phyloP scores from a whole-genome alignment of 1,284 basidiomycete genomes.

The Sphaerobolus stellatus region DNA sequence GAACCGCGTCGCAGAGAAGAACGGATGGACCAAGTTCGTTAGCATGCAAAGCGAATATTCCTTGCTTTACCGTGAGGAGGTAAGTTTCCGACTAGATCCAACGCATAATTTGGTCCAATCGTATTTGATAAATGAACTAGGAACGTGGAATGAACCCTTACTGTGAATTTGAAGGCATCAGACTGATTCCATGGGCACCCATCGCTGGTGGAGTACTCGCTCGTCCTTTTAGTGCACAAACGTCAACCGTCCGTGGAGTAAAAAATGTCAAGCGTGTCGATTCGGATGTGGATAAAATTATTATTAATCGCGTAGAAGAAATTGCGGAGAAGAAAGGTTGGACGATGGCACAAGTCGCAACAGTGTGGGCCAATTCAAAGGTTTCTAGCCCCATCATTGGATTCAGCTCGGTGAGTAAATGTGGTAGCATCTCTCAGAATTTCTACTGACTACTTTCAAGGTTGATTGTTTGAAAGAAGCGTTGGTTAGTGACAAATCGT shows the following conservation, averaged over 20 bases:
- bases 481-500: too few species aligned
- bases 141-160: constrained; percentile 49
- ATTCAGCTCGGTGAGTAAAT: constrained; percentile 23
- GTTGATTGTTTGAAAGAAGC: too few species aligned
- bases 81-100: constrained; percentile 15
- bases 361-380: constrained; percentile 39
- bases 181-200: constrained; percentile 43
- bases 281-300: constrained; percentile 32
- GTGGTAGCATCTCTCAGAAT: too few species aligned
- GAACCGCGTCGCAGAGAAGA: constrained; percentile 37
- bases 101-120: constrained; percentile 2
- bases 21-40: constrained; percentile 40
- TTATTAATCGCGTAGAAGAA: constrained; percentile 42
- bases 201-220: constrained; percentile 41
- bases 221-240: constrained; percentile 33
- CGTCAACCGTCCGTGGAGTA: constrained; percentile 21
- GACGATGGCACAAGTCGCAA: constrained; percentile 43
- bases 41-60: constrained; percentile 44
- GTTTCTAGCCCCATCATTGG: constrained; percentile 43
- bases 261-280: too few species aligned
- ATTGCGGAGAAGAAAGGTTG: constrained; percentile 36
- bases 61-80: constrained; percentile 43
- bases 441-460: too few species aligned
- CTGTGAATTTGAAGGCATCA: constrained; percentile 47
- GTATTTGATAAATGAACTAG: constrained; percentile 23